These are phyloP conservation scores for Vanrija humicola DNA, from an alignment of 1,284 basidiomycete species.

Conservation along the genomic window DNA sequence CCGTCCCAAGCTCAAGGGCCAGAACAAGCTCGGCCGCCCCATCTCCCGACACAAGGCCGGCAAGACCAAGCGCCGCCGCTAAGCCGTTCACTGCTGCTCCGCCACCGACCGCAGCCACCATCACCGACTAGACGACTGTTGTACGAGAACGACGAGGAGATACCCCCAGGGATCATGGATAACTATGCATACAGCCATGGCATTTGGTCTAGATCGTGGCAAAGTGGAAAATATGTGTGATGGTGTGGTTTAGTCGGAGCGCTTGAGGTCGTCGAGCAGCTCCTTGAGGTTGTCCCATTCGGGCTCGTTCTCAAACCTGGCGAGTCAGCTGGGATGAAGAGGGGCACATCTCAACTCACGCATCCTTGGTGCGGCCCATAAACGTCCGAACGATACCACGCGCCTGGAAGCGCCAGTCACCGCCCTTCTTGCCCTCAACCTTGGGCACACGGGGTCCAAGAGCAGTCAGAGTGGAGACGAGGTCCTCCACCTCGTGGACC, in stretches of 20 bases:
- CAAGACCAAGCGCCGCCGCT: conserved; percentile 28
- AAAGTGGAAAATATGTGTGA: neutral
- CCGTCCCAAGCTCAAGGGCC: conserved; percentile 34
- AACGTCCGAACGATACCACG: conserved; percentile 84
- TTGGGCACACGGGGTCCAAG: conserved; percentile 63
- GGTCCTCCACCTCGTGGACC: conserved; percentile 70
- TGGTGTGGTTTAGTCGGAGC: conserved; percentile 8
- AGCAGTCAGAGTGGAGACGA: conserved; percentile 76
- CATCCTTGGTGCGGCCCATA: conserved; percentile 59
- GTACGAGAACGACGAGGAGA: neutral
- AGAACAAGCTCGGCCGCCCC: conserved; percentile 33
- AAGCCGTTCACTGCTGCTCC: neutral
- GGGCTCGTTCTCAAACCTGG: conserved; percentile 72
- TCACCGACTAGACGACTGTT: neutral
- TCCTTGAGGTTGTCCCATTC: conserved; percentile 71
- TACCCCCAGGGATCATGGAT: neutral
- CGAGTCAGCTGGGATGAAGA: conserved; percentile 7
- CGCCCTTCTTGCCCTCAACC: conserved; percentile 51
- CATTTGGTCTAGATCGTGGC: too few relatives aligned
- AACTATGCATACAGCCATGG: too few relatives aligned
- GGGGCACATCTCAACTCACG: conserved; percentile 31
- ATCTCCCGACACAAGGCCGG: conserved; percentile 38
- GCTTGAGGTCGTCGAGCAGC: conserved; percentile 51
- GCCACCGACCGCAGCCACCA: neutral
- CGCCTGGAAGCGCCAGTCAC: conserved; percentile 76